phyloP scores from a whole-genome alignment of 495 filamentous ascomycete species.

The Neurospora sp. region DNA sequence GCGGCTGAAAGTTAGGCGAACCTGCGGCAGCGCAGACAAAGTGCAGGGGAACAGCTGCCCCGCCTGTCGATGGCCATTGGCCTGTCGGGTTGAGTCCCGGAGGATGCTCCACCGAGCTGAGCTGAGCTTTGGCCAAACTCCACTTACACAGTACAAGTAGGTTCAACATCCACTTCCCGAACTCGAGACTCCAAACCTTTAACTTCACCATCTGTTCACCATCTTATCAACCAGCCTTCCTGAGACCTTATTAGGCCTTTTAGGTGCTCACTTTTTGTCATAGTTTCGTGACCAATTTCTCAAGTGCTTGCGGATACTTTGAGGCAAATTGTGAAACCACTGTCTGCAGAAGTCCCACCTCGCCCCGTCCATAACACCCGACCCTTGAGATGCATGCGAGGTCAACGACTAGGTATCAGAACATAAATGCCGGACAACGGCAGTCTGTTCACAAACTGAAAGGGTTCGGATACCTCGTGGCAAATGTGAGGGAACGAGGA shows the following conservation, averaged over 20 bases:
- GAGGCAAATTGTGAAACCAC: background rate
- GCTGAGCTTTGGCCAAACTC: background rate
- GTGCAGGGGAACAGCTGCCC: background rate
- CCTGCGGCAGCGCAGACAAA: background rate
- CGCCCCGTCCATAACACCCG: too few species aligned
- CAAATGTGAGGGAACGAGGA: too few species aligned
- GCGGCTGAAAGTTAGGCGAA: background rate
- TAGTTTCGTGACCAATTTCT: background rate
- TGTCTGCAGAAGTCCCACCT: background rate
- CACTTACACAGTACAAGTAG: background rate
- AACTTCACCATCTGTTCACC: background rate
- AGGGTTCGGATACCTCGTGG: too few species aligned
- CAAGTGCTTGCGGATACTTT: background rate
- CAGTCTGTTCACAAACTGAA: too few species aligned
- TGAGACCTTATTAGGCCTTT: background rate
- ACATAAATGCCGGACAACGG: too few species aligned
- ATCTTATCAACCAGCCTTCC: background rate
- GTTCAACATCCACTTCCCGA: background rate
- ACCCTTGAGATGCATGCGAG: too few species aligned
- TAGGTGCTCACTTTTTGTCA: background rate
- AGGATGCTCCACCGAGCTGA: background rate
- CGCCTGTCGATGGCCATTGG: background rate
- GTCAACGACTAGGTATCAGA: too few species aligned
- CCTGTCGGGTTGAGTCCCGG: background rate
- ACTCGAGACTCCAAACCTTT: background rate